Evolutionary conservation across 371 early-diverging fungal species (phyloP), one percentile per base, ranked within the genome.

Genomic region (Mucor irregularis): DNA sequence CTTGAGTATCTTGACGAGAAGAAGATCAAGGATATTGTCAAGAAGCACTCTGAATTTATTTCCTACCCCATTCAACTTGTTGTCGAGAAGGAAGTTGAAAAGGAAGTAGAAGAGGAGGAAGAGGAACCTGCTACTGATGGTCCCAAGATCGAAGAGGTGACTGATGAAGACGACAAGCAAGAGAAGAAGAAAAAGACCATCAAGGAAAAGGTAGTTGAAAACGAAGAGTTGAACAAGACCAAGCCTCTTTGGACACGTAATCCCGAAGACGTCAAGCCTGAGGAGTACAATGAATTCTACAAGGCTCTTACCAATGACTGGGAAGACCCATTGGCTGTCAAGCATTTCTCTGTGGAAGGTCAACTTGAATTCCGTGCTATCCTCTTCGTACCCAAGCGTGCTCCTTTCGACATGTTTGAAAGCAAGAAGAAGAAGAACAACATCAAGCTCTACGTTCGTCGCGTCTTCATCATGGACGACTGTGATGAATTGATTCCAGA

Each of bases 381-480:
- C 43, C 66, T 95, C 28, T 95, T 82, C 61, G 73, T 92, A 38
- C 93, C 92, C 49, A 76, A 81, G 72, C 82, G 81, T 56, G 83
- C 86, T 45, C 87, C 88, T 17, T 75, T 82, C 64, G 75, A 78
- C 37, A 57, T 76, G 69, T 76, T 76, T 60, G 73, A 81, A 39
- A 80, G 90, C 72, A 78, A 85, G 71, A 78, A 68, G 65, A 76
- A 74, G 68, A 82, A 86, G 45, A 76, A 81, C 65, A 90, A 87
- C 78, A 85, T 95, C 67, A 88, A 91, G 73, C 71, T 95, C 35
- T 93, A 88, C 68, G 90, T 90, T 26, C 78, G 84, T 22, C 88
- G 90, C 57, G 93, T 95, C 42, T 92, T 93, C 73, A 90, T 95
- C 66, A 92, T 90, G 64, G 93, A 91, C 61, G 92, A 92, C 61